Evolutionary conservation across 2,329 filamentous ascomycete species (phyloP), one percentile per base, ranked within the genome.

Genomic region (Periconia sp.): DNA sequence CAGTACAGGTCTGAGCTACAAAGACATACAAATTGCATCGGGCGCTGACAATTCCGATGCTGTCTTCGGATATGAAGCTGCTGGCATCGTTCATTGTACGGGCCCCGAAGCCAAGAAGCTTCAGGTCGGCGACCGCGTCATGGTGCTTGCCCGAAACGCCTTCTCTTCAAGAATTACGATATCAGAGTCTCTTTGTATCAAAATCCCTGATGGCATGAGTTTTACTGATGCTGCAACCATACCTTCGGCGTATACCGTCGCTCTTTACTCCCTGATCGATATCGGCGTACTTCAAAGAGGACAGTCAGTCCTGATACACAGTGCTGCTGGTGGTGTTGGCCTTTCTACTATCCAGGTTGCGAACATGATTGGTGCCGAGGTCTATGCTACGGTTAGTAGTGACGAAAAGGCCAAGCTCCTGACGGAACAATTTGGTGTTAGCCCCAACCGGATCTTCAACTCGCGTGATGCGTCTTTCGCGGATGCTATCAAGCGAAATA

Each of bases 401-500:
- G 42, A 52, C 3, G 45, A 41, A 4, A 65, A 70, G 40, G 24
- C 15, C 0, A 3, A 42, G 3, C 56, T 48, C 32, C 36, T 69
- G 5, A 18, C 40, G 1, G 39, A 49, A 3, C 33, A 40, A 10
- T 61, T 43, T 15, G 53, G 40, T 6, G 50, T 70, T n/a, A 55
- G 52, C 2, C 21, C 11, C 3, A 40, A 59, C 1, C 59, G 51
- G 4, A 72, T 75, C 26, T 71, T 73, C 49, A 43, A 43, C 10
- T 65, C 56, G 1, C 52, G 59, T 0, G 40, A 54, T 34, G 9
- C 26, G 4, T 17, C 18, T 1, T 55, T 53, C 15, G n/a, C 39
- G 0, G 8, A 32, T 1, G 33, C 26, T 4, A 2, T 61, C 0
- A 22, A 47, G 8, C 29, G 41, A 5, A 43, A 45, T n/a, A 56